phyloP scores from a whole-genome alignment of 441 rosid species.

The Erodium chrysanthum region DNA sequence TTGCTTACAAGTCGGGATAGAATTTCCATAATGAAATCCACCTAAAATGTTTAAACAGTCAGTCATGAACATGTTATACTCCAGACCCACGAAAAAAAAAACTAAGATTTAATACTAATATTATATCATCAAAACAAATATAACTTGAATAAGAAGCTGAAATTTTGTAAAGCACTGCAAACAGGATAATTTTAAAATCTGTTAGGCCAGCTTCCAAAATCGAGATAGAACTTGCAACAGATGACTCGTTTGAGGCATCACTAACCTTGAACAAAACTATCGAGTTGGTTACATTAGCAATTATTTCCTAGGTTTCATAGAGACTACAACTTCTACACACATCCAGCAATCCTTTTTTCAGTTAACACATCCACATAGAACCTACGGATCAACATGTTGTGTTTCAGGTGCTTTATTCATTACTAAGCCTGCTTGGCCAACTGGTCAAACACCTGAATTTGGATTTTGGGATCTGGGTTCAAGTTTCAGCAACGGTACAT shows the following conservation, averaged over 20 bases:
- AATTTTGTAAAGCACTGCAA: not conserved
- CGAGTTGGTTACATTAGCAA: no score
- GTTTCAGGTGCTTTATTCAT: no score
- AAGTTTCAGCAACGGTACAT: no score
- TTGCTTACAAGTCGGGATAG: conserved; percentile 91
- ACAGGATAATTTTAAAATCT: not conserved
- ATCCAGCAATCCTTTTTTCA: no score
- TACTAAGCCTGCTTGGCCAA: no score
- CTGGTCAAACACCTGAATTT: no score
- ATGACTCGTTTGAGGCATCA: not conserved
- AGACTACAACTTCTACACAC: no score
- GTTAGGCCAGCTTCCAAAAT: not conserved
- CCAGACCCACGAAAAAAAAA: not conserved
- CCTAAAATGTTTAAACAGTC: conserved; percentile 36
- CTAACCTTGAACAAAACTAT: no score
- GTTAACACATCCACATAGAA: no score
- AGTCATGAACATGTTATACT: not conserved
- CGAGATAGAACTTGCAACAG: not conserved
- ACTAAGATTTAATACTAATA: not conserved
- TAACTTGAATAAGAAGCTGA: not conserved
- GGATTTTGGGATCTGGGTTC: no score
- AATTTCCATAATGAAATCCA: conserved; percentile 87
- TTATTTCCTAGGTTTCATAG: no score
- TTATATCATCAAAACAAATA: not conserved
- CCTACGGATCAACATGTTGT: not conserved